A percentile compares a stretch with the other conserved stretches of the same genome.
phyloP scores from a whole-genome alignment of 2,329 filamentous ascomycete genomes.

The Scedosporium minutisporum region DNA sequence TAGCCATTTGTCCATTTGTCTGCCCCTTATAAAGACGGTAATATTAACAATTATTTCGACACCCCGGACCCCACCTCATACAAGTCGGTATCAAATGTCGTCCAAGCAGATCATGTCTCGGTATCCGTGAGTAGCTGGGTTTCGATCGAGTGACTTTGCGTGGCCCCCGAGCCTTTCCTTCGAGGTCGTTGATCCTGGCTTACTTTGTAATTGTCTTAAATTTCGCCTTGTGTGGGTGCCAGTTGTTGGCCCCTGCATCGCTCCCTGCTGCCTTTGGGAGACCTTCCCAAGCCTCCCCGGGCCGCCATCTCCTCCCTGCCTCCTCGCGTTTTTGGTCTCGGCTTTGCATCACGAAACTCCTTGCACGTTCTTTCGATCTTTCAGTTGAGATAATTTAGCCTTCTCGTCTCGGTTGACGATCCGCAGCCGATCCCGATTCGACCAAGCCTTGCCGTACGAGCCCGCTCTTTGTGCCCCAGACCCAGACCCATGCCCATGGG shows the following conservation, averaged over 20 bases:
- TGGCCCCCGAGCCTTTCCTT: background rate
- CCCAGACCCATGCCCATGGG: background rate
- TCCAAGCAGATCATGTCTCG: constrained; percentile 4
- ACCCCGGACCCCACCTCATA: background rate
- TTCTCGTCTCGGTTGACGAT: constrained; percentile 1
- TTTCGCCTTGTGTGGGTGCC: background rate
- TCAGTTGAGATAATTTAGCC: background rate
- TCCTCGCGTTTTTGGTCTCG: background rate
- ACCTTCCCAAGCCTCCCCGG: background rate
- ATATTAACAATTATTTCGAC: background rate
- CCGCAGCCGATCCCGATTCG: constrained; percentile 1
- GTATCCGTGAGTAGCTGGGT: background rate
- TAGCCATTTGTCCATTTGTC: background rate
- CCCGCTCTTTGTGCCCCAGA: background rate
- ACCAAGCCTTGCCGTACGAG: background rate
- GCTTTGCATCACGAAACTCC: background rate
- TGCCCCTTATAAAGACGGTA: background rate
- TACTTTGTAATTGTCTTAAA: background rate
- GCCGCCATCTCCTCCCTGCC: background rate
- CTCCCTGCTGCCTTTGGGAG: background rate
- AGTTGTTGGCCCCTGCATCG: background rate
- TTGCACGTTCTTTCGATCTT: background rate
- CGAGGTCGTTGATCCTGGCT: background rate
- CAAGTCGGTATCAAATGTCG: background rate
- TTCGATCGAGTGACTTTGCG: background rate